phyloP scores from a whole-genome alignment of 805 yeast species.

The Jamesozyma piceae region DNA sequence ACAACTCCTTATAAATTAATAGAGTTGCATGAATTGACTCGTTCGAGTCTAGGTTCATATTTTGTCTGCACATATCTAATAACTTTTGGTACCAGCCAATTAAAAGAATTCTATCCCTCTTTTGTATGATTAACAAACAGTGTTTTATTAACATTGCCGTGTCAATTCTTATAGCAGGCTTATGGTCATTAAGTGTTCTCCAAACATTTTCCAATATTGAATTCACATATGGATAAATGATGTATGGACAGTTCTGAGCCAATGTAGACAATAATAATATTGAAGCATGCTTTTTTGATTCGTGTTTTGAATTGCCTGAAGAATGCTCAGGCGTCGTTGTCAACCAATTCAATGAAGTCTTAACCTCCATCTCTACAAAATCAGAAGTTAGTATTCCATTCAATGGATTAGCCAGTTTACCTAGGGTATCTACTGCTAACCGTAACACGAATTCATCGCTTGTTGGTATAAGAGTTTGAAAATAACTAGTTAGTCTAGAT shows the following conservation, averaged over 20 bases:
- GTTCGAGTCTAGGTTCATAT: constrained; percentile 37
- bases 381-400: constrained; percentile 83
- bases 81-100: constrained; percentile 63
- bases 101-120: constrained; percentile 62
- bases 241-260: constrained; percentile 74
- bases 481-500: constrained; percentile 72
- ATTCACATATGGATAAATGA: constrained; percentile 62
- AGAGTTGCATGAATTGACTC: constrained; percentile 78
- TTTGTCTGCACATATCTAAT: constrained; percentile 52
- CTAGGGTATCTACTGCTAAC: constrained; percentile 73
- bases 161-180: constrained; percentile 60
- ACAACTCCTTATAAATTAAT: constrained; percentile 65
- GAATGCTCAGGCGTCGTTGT: constrained; percentile 35
- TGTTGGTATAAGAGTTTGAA: constrained; percentile 64
- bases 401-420: constrained; percentile 65
- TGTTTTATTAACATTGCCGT: constrained; percentile 68
- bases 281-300: constrained; percentile 79
- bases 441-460: constrained; percentile 72
- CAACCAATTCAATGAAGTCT: constrained; percentile 78
- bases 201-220: constrained; percentile 72
- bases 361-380: constrained; percentile 82
- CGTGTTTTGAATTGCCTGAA: constrained; percentile 44
- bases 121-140: constrained; percentile 65
- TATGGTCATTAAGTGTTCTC: constrained; percentile 72
- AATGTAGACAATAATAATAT: constrained; percentile 68